A percentile compares a stretch with the other conserved stretches of the same genome.
These are phyloP conservation scores for Delphinella strobiligena DNA, from an alignment of 2,329 filamentous ascomycete species.

Conservation along the genomic window DNA sequence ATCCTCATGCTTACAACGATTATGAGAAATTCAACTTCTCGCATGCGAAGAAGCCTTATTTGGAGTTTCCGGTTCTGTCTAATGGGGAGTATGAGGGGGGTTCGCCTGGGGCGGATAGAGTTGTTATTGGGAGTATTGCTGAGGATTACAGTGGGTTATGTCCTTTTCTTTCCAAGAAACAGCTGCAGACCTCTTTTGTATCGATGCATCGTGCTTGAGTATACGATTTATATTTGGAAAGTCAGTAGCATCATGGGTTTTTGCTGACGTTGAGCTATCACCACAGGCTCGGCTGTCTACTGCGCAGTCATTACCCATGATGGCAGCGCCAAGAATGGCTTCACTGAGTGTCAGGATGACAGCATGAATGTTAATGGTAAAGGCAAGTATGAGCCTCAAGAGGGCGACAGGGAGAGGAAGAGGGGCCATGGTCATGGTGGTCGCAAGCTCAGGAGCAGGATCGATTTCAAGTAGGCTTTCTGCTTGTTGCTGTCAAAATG, in stretches of 20 bases:
- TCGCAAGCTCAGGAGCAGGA: background rate
- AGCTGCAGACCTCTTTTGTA: background rate
- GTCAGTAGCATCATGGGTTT: too few species aligned
- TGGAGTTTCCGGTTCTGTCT: conserved; percentile 21
- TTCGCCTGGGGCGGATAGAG: conserved; percentile 19
- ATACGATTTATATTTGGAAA: too few species aligned
- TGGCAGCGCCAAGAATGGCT: conserved; percentile 18
- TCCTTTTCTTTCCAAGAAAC: background rate
- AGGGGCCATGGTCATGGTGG: background rate
- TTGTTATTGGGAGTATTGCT: conserved; percentile 21
- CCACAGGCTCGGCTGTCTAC: conserved; percentile 14
- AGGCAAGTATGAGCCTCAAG: background rate
- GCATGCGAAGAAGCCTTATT: conserved; percentile 19
- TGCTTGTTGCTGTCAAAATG: too few species aligned
- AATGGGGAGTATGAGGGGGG: conserved; percentile 14
- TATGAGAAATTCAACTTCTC: conserved; percentile 22
- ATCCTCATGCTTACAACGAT: conserved; percentile 23
- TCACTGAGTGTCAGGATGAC: conserved; percentile 19
- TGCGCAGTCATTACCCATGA: conserved; percentile 21
- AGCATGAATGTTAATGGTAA: conserved; percentile 3
- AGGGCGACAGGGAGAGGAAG: background rate
- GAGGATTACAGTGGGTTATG: conserved; percentile 14
- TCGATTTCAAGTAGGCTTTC: too few species aligned
- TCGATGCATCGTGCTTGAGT: too few species aligned
- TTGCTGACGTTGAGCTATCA: too few species aligned